Percentiles rank a stretch among this genome's conserved stretches.
Evolutionary conservation across 805 yeast genomes (phyloP).

Genomic region (Nakazawaea ernobii): DNA sequence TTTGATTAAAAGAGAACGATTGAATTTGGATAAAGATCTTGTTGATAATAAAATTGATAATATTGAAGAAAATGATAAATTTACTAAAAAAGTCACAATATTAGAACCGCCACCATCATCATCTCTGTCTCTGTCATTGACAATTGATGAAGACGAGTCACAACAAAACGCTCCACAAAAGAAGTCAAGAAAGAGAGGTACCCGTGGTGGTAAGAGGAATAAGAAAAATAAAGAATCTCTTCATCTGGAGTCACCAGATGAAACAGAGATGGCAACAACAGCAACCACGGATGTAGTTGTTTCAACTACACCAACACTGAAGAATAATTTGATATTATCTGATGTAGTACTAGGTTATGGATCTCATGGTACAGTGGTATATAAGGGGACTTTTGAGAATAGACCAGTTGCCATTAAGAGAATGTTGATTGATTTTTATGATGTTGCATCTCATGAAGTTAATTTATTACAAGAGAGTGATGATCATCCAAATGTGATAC

Average conservation of each 20-base stretch:
- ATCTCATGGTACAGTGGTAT: constrained; percentile 94
- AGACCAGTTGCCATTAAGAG: constrained; percentile 95
- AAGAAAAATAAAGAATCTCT: constrained; percentile 28
- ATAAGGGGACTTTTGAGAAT: constrained; percentile 81
- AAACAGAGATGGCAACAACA: constrained; percentile 11
- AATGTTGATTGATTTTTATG: constrained; percentile 89
- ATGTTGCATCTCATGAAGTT: constrained; percentile 90
- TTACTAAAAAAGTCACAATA: constrained; percentile 21
- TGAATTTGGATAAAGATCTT: constrained; percentile 12
- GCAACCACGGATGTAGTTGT: constrained; percentile 1
- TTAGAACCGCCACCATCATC: constrained; percentile 16
- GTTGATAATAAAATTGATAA: constrained; percentile 12
- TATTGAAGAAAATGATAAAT: constrained; percentile 11
- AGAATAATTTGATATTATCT: constrained; percentile 55
- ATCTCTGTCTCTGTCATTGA: too few relatives aligned
- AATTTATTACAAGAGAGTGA: constrained; percentile 86
- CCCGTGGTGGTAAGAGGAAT: constrained; percentile 73
- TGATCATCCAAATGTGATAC: constrained; percentile 90
- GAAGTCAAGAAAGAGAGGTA: constrained; percentile 75
- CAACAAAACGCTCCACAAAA: constrained; percentile 3
- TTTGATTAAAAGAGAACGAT: constrained; percentile 19
- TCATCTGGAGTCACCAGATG: constrained; percentile 1
- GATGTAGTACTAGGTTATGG: constrained; percentile 88
- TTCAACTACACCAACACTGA: constrained; percentile 16
- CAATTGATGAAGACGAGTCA: constrained; percentile 17